Evolutionary conservation across 768 basidiomycete species (phyloP), one percentile per base, ranked within the genome.

Genomic region (Termitomyces sp.): DNA sequence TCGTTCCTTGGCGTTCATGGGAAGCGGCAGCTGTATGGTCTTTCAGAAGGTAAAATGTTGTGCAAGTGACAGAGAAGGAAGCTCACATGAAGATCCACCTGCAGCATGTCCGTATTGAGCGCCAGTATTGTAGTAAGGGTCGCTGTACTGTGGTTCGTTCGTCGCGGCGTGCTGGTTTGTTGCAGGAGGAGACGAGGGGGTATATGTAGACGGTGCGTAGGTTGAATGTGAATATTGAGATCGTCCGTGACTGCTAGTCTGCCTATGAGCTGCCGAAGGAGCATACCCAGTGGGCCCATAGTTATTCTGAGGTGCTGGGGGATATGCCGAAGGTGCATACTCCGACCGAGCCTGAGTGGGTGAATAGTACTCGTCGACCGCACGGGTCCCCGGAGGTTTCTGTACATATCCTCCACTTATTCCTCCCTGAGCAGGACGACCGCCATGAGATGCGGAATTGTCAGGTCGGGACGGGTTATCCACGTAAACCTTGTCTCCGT

Each of bases 291-390:
- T 46, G 45, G 48, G 54, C 16, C 40, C 59, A 62, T 79, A 77
- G 7, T 78, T 72, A 45, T 62, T 66, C 32, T 80, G 79, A 19
- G 83, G 73, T 56, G 79, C 77, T 14, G 73, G 75, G 19, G 82
- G 75, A 63, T 79, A 77, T 2, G 73, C 68, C n/a, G 66, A 59
- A 55, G 62, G 57, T 60, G 61, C 32, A 59, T 67, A 52, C 31
- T 68, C 60, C 55, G 63, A 59, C 45, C 66, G 69, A 17, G 75
- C 65, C 45, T 65, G 69, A 17, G 75, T 65, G 21, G 74, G 56
- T 32, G 78, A 71, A 65, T 91, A 89, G 59, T 90, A 92, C 21
- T 88, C 87, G 64, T 92, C 90, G 6, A 92, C 77, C 5, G 91
- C 83, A 42, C 88, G 82, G 40, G 82, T 79, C 2, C 90, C 90